Evolutionary conservation across 768 basidiomycete genomes (phyloP).

Genomic region (Suillus decipiens): DNA sequence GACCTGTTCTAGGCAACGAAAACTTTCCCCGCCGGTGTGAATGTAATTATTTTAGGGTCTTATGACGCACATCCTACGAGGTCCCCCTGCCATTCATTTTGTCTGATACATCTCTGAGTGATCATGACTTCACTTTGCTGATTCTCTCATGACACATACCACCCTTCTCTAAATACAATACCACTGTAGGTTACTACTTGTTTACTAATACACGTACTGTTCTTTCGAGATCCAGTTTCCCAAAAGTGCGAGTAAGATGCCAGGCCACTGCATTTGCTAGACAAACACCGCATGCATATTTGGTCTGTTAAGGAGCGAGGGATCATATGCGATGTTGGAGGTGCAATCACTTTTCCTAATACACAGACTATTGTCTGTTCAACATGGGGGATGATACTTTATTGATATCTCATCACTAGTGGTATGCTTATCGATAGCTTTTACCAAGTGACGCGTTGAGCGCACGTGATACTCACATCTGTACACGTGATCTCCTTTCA

Average conservation of each 20-base stretch:
- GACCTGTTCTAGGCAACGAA: slow-evolving; percentile 21
- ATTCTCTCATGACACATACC: background rate
- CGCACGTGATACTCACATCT: background rate
- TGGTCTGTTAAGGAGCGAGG: background rate
- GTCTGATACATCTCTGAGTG: background rate
- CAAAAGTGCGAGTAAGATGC: background rate
- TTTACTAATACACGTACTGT: background rate
- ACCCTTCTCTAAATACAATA: background rate
- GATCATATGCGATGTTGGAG: background rate
- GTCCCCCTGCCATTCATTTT: background rate
- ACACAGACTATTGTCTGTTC: no score
- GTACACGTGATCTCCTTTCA: background rate
- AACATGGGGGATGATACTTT: background rate
- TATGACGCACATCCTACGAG: background rate
- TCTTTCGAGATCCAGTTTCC: background rate
- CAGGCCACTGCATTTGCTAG: background rate
- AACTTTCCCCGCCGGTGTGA: slow-evolving; percentile 19
- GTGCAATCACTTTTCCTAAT: background rate
- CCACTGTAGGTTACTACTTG: background rate
- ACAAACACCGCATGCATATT: background rate
- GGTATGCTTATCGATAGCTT: background rate
- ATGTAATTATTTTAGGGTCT: background rate
- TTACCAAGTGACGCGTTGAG: background rate
- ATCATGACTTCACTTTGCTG: background rate
- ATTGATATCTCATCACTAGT: background rate